Conservation (phyloP, 306 rosid genomes). For the Alnus glutinosa region DNA sequence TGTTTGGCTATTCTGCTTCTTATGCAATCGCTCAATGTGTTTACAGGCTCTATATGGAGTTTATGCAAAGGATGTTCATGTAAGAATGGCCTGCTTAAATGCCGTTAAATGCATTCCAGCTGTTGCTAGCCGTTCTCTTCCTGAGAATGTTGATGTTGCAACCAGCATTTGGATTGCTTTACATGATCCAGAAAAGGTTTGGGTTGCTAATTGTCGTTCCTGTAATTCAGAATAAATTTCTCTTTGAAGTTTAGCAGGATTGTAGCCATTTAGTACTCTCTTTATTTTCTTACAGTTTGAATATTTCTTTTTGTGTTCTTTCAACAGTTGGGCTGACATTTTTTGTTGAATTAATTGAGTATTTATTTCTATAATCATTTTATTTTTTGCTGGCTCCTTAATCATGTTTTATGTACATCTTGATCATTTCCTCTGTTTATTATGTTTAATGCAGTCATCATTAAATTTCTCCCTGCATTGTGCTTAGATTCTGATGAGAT, state of each 20-base stretch:
- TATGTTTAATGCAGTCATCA: neutral
- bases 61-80: conserved; percentile 91
- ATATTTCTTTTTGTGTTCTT: neutral
- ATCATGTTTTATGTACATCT: neutral
- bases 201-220: conserved; percentile 11
- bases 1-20: conserved; percentile 13
- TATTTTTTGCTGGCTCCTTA: neutral
- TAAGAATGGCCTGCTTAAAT: conserved; percentile 89
- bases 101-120: conserved; percentile 91
- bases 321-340: neutral
- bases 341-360: neutral
- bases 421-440: neutral
- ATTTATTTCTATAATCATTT: neutral
- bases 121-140: conserved; percentile 70
- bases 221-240: neutral
- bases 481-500: neutral
- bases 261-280: neutral
- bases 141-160: conserved; percentile 71
- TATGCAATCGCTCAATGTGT: conserved; percentile 28
- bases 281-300: neutral
- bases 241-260: neutral
- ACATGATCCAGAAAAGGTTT: conserved; percentile 95
- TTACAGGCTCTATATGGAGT: conserved; percentile 90
- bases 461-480: neutral
- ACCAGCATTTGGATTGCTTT: conserved; percentile 93